A percentile compares a stretch with the other conserved stretches of the same genome.
These are phyloP conservation scores for Lindgomyces ingoldianus DNA, from an alignment of 495 filamentous ascomycete species.

Conservation along the genomic window DNA sequence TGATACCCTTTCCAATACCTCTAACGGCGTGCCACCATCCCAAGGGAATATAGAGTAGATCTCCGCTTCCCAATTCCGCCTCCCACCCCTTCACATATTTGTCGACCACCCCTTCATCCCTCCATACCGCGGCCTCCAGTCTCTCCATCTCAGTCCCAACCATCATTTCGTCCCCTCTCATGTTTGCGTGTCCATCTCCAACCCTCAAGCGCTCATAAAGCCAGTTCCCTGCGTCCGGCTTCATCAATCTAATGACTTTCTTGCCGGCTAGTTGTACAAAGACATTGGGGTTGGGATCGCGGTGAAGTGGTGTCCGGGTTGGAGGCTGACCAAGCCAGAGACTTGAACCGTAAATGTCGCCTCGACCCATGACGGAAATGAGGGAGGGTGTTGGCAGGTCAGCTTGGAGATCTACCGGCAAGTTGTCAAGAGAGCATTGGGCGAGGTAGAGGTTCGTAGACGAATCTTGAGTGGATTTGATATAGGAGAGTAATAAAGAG, in stretches of 20 bases:
- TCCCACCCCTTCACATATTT: slow-evolving; percentile 49
- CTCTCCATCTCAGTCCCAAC: slow-evolving; percentile 65
- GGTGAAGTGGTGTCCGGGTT: slow-evolving; percentile 85
- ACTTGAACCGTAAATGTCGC: slow-evolving; percentile 78
- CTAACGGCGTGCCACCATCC: slow-evolving; percentile 97
- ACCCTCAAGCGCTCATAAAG: slow-evolving; percentile 62
- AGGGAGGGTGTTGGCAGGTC: slow-evolving; percentile 71
- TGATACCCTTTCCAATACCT: slow-evolving; percentile 65
- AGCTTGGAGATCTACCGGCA: slow-evolving; percentile 60
- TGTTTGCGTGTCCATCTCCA: slow-evolving; percentile 51
- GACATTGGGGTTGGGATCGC: slow-evolving; percentile 91
- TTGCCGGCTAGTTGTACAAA: slow-evolving; percentile 78
- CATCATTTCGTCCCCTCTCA: slow-evolving; percentile 95
- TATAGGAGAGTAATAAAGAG: slow-evolving; percentile 53
- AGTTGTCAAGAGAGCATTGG: slow-evolving; percentile 68
- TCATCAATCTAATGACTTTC: slow-evolving; percentile 72
- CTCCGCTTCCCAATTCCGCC: slow-evolving; percentile 61
- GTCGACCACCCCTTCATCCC: slow-evolving; percentile 49
- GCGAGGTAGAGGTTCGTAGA: slow-evolving; percentile 70
- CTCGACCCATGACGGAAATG: slow-evolving; percentile 62
- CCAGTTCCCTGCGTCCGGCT: slow-evolving; percentile 58
- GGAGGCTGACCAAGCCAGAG: slow-evolving; percentile 86
- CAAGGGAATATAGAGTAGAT: slow-evolving; percentile 82
- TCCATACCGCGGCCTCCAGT: slow-evolving; percentile 74
- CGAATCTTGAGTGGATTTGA: slow-evolving; percentile 10